Base-by-base conservation (phyloP, 2,329 filamentous ascomycete genomes). In the Penicillium sp. region DNA sequence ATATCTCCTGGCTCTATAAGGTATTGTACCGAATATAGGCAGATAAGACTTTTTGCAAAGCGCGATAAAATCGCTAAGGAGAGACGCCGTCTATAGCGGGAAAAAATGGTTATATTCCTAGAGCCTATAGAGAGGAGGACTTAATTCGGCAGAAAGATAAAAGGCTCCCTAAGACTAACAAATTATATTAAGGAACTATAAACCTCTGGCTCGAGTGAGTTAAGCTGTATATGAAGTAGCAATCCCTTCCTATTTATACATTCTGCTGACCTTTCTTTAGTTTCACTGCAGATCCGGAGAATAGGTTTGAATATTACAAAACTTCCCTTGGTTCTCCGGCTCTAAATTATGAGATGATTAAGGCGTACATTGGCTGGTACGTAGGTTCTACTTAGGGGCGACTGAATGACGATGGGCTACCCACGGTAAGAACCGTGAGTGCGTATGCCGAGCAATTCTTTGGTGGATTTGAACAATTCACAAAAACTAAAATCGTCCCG, bases 131-230 rank as follows among this genome's bases (percentile, higher is more conserved):
- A 38, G 16, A 43, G 37, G 44, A 54, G 41, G 51, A 49, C 17
- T 38, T 6, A 17, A 47, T 54, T 43, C 37, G 51, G 46, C 41
- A 54, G 38, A 54, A 54, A 43, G 51, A 54, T 2, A 54, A 37
- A 22, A 54, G 40, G 25, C 50, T 53, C 28, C 30, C 30, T 12
- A 43, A 37, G 9, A 54, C 51, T 9, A 54, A 54, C 16, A 10
- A 38, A 16, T 25, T 53, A 54, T 25, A 54, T 14, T 10, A n/a
- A 44, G 2, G 49, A 42, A 43, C 44, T 8, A 19, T 54, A 5
- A 31, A 43, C 26, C 51, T 54, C 9, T 54, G 22, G 51, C 37
- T 54, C 12, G 31, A 49, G 51, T 54, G 25, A 25, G 51, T 54
- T 38, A 22, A 31, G 41, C 16, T 9, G 25, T 6, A 31, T 43